Evolutionary conservation across 2,329 filamentous ascomycete species (phyloP).

Genomic region (Talaromyces verruculosus): DNA sequence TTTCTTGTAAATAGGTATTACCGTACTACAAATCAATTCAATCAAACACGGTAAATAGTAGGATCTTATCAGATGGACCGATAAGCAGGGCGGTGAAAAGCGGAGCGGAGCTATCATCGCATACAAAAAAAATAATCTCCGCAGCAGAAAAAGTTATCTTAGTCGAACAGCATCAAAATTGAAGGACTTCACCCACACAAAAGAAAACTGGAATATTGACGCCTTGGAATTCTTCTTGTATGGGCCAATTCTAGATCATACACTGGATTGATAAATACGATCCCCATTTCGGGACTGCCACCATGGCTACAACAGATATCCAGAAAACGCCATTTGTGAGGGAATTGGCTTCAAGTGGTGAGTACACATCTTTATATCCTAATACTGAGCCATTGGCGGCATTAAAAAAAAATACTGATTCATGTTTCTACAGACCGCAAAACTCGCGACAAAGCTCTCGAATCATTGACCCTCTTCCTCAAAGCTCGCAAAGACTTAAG

Average conservation of each 20-base stretch:
- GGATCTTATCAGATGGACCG: conserved; percentile 9
- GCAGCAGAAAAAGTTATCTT: conserved; percentile 16
- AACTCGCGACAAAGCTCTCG: conserved; percentile 73
- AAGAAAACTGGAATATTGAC: no score
- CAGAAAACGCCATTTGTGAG: conserved; percentile 70
- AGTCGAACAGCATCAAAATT: neutral
- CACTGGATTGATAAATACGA: neutral
- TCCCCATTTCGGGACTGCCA: neutral
- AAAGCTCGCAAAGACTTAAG: conserved; percentile 62
- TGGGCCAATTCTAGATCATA: neutral
- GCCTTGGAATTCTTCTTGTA: neutral
- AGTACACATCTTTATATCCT: no score
- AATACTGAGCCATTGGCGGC: conserved; percentile 21
- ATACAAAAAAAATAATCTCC: conserved; percentile 25
- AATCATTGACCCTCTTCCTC: conserved; percentile 76
- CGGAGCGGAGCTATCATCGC: conserved; percentile 12
- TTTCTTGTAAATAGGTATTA: neutral
- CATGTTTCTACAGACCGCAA: conserved; percentile 63
- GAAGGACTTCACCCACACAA: neutral
- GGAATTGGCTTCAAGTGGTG: conserved; percentile 81
- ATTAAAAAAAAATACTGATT: conserved; percentile 22
- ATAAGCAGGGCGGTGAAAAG: conserved; percentile 21
- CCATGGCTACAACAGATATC: conserved; percentile 26
- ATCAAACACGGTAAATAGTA: neutral
- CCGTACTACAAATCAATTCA: neutral